Evolutionary conservation across 176 grass and related monocot genomes (phyloP).

Genomic region (Hordeum vulgare): DNA sequence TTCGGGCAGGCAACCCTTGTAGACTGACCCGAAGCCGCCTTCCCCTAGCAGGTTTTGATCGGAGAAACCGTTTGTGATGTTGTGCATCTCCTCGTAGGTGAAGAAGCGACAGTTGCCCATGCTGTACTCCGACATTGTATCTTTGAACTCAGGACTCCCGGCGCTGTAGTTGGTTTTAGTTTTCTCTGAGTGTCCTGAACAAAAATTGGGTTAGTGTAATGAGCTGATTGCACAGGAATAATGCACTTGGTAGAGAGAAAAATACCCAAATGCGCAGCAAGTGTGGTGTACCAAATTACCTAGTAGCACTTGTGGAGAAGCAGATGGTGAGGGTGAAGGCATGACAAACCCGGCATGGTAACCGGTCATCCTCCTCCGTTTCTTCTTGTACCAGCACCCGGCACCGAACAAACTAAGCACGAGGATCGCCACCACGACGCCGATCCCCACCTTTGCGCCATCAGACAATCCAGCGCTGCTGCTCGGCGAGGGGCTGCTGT

Average conservation of each 20-base stretch:
- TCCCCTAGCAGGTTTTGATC: slow-evolving; percentile 78
- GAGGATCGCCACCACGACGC: slow-evolving; percentile 27
- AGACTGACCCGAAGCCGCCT: slow-evolving; percentile 93
- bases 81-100: slow-evolving; percentile 56
- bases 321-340: slow-evolving; percentile 66
- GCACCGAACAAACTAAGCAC: slow-evolving; percentile 52
- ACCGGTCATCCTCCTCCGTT: slow-evolving; percentile 47
- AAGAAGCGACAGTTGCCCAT: slow-evolving; percentile 62
- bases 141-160: slow-evolving; percentile 41
- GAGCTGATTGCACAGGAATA: not conserved
- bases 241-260: not conserved
- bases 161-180: slow-evolving; percentile 43
- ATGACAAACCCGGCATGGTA: slow-evolving; percentile 64
- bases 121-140: slow-evolving; percentile 54
- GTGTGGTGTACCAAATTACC: slow-evolving; percentile 40
- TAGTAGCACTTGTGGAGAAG: slow-evolving; percentile 37
- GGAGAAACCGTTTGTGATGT: slow-evolving; percentile 80
- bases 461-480: slow-evolving; percentile 17
- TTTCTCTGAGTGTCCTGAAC: slow-evolving; percentile 22
- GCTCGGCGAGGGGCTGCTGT: not conserved
- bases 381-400: slow-evolving; percentile 64
- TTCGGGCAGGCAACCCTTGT: slow-evolving; percentile 77
- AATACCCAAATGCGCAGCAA: not conserved
- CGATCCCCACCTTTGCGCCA: slow-evolving; percentile 46
- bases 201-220: not conserved